Percentiles rank a stretch among this genome's conserved stretches.
Conservation (phyloP, 148 eudicot species). For the Selenicereus undatus region DNA sequence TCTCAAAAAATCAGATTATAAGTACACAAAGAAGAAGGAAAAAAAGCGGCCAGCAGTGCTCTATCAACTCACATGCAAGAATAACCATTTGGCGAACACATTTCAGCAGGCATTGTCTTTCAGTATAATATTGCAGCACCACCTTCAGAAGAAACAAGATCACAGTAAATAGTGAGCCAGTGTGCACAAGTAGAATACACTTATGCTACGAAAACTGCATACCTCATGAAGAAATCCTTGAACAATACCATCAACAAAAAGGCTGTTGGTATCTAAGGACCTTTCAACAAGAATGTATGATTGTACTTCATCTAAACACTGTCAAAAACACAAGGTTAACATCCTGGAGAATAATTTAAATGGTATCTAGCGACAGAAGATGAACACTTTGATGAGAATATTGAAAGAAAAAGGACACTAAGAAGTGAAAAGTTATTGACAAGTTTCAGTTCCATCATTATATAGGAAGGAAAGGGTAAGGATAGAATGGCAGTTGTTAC, state of each 20-base stretch:
- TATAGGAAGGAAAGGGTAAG: not conserved
- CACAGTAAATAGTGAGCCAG: slow-evolving; percentile 15
- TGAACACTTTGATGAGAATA: not conserved
- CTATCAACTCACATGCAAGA: slow-evolving; percentile 64
- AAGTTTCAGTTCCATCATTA: not conserved
- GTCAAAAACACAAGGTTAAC: slow-evolving; percentile 13
- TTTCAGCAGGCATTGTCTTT: slow-evolving; percentile 94
- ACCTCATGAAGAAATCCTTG: slow-evolving; percentile 64
- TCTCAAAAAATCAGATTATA: not conserved
- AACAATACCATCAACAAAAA: slow-evolving; percentile 28
- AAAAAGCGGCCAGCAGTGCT: not conserved
- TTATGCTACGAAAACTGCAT: slow-evolving; percentile 27
- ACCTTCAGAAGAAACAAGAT: slow-evolving; percentile 45
- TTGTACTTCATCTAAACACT: slow-evolving; percentile 93
- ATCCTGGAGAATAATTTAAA: not conserved
- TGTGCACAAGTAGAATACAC: not conserved
- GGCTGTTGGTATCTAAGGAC: slow-evolving; percentile 37
- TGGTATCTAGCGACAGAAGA: not conserved
- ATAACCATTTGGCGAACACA: slow-evolving; percentile 73
- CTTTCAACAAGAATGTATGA: slow-evolving; percentile 78
- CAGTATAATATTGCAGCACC: slow-evolving; percentile 84
- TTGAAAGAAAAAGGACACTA: not conserved
- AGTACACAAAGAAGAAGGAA: not conserved
- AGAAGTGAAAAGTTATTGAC: not conserved
- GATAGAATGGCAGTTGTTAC: not conserved